Conservation (phyloP, 441 rosid species). For the Raphanus hybrid region DNA sequence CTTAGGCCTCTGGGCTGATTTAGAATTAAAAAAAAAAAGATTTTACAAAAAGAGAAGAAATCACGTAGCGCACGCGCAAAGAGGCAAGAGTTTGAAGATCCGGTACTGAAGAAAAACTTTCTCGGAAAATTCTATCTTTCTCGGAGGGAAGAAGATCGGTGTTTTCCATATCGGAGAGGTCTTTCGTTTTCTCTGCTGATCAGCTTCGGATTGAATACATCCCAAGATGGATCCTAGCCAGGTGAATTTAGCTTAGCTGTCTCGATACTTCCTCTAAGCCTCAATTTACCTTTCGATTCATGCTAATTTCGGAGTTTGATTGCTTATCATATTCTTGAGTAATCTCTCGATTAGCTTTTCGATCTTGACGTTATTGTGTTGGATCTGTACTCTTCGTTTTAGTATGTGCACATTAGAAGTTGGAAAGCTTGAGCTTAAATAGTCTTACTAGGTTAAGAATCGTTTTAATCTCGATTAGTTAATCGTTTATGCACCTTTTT, state of each 20-base stretch:
- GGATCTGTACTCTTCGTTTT: slow-evolving; percentile 22
- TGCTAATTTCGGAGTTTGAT: slow-evolving; percentile 32
- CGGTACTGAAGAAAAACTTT: slow-evolving; percentile 23
- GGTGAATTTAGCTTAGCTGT: neutral
- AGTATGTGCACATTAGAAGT: neutral
- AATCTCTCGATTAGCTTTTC: neutral
- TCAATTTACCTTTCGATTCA: neutral
- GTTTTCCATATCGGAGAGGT: neutral
- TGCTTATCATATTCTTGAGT: slow-evolving; percentile 8
- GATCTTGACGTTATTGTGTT: slow-evolving; percentile 40
- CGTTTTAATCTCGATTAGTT: too few relatives aligned
- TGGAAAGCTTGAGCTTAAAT: too few relatives aligned
- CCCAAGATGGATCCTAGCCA: too few relatives aligned
- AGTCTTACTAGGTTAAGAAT: too few relatives aligned
- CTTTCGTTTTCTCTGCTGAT: slow-evolving; percentile 23
- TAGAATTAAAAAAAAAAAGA: too few relatives aligned
- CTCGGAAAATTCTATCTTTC: slow-evolving; percentile 31
- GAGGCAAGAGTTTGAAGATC: slow-evolving; percentile 32
- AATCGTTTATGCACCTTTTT: neutral
- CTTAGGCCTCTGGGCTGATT: neutral
- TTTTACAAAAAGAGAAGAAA: too few relatives aligned
- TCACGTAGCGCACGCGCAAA: slow-evolving; percentile 1
- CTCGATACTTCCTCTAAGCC: neutral
- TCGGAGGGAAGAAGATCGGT: neutral
- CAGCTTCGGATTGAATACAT: neutral